A percentile compares a stretch with the other conserved stretches of the same genome.
Conservation (phyloP, 108 stramenopile genomes). For the Cyclotella sp. region DNA sequence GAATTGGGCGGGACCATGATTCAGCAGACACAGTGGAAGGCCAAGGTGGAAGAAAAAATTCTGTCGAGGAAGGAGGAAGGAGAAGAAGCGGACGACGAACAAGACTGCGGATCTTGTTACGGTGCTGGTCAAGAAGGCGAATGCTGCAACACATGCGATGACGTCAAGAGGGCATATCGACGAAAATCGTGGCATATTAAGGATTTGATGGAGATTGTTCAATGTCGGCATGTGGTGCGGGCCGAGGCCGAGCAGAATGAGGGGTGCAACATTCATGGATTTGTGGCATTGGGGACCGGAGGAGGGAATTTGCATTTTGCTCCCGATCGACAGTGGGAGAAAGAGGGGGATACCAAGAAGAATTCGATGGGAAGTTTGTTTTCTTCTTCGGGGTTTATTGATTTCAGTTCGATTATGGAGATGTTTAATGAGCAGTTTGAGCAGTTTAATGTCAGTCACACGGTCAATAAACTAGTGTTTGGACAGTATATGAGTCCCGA, state of each 20-base stretch:
- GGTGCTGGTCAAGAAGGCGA: conserved; percentile 92
- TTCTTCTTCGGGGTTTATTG: conserved; percentile 27
- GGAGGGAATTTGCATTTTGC: conserved; percentile 97
- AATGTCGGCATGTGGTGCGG: conserved; percentile 55
- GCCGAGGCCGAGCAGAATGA: conserved; percentile 67
- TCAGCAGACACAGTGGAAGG: conserved; percentile 21
- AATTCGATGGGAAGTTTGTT: conserved; percentile 1
- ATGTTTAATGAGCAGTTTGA: conserved; percentile 74
- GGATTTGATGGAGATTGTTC: conserved; percentile 57
- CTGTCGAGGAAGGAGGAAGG: conserved; percentile 5
- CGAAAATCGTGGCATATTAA: conserved; percentile 87
- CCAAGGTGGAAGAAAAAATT: conserved; percentile 4
- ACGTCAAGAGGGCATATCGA: conserved; percentile 92
- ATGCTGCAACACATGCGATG: conserved; percentile 97
- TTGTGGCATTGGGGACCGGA: conserved; percentile 81
- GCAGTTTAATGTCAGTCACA: conserved; percentile 92
- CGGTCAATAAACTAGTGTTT: conserved; percentile 89
- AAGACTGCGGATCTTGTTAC: conserved; percentile 94
- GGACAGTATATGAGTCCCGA: conserved; percentile 73
- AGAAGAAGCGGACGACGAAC: conserved; percentile 51
- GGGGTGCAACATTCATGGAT: conserved; percentile 94
- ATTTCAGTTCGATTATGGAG: conserved; percentile 38
- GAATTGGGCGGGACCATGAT: conserved; percentile 69
- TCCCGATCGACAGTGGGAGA: conserved; percentile 75
- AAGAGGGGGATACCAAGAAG: conserved; percentile 43